phyloP scores from a whole-genome alignment of 2,329 filamentous ascomycete genomes.

The Fusarium anguioides region DNA sequence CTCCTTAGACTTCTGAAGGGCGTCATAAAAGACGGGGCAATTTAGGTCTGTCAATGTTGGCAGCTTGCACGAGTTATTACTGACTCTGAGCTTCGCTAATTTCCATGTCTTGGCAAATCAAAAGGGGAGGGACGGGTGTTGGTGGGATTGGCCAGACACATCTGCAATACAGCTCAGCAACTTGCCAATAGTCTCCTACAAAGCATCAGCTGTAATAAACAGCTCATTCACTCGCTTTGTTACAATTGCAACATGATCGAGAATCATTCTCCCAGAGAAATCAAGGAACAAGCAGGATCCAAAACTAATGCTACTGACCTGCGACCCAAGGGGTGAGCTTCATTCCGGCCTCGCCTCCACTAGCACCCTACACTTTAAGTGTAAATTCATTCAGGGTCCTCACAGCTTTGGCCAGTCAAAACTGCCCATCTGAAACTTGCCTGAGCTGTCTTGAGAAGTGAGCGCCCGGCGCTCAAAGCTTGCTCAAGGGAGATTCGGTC shows the following conservation, averaged over 20 bases:
- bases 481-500: slow-evolving; percentile 7
- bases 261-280: not conserved
- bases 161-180: slow-evolving; percentile 14
- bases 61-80: slow-evolving; percentile 18
- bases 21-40: slow-evolving; percentile 29
- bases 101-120: slow-evolving; percentile 14
- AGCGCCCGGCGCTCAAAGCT: slow-evolving; percentile 1
- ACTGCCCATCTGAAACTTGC: slow-evolving; percentile 31
- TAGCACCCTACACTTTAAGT: not conserved
- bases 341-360: slow-evolving; percentile 8
- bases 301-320: slow-evolving; percentile 9
- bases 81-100: not conserved
- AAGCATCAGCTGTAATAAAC: slow-evolving; percentile 7
- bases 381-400: slow-evolving; percentile 26
- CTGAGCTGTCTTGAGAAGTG: slow-evolving; percentile 17
- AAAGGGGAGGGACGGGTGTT: slow-evolving; percentile 34
- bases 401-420: not conserved
- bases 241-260: not conserved
- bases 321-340: slow-evolving; percentile 4
- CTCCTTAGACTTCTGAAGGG: not conserved
- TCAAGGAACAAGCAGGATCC: not conserved
- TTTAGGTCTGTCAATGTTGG: not conserved
- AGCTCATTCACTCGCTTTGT: not conserved
- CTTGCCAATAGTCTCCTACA: slow-evolving; percentile 19
- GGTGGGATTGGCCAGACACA: slow-evolving; percentile 32